Evolutionary conservation across 1,284 basidiomycete species (phyloP), one percentile per base, ranked within the genome.

Genomic region (Microbotryomycetes sp.): DNA sequence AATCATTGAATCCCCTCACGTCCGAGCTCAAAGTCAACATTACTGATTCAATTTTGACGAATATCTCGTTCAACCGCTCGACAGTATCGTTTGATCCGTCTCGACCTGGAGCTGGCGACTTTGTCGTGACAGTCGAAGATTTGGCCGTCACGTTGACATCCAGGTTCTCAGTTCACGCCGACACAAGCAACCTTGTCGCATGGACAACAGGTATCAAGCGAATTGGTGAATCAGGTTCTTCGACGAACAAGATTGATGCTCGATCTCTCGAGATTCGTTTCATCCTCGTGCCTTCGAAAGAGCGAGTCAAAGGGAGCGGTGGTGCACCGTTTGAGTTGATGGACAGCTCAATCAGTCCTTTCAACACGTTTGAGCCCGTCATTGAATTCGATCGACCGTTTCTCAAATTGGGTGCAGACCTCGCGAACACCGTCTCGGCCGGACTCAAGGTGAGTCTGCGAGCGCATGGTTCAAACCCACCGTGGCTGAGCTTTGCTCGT

Each of bases 301-400:
- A 42, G 12, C 36, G 36, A 26, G 36, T n/a, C 30, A n/a, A 15
- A 19, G 22, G 22, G n/a, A 23, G 3, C 30, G 52, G 9, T 42
- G 46, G 49, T 3, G 58, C 57, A 16, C 47, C 49, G 28, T 59
- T 28, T 45, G 25, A 15, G 4, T 25, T 30, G 23, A 60, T 54
- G 16, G 23, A 36, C 14, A 36, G 31, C 6, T 30, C 31, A 15
- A 59, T 59, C 1, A 49, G 64, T 15, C 47, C 53, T 19, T 66
- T 66, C 28, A 50, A 30, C 19, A 59, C 49, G 23, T 52, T 66
- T 30, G 52, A 48, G n/a, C 59, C 64, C 54, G 54, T 50, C 26
- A 32, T 63, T 12, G 47, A 47, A 19, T 45, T 66, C 16, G 64
- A 58, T 14, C 42, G 45, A 6, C 14, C 12, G 19, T 28, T 25